phyloP scores from a whole-genome alignment of 352 stramenopile genomes.

The Hyaloperonospora brassicae region DNA sequence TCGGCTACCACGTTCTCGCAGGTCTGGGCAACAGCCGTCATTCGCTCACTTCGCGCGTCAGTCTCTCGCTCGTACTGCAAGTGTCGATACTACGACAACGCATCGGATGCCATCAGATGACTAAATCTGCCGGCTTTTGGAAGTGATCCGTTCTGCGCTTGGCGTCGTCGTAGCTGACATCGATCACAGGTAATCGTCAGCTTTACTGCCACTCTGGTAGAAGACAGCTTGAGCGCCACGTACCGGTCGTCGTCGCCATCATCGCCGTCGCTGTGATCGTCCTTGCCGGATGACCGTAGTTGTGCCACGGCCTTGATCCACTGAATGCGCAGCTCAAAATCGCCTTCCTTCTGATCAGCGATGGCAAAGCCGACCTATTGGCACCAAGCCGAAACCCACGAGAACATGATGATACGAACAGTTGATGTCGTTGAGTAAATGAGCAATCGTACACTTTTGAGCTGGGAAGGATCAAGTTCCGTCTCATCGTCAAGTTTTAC shows the following conservation, averaged over 20 bases:
- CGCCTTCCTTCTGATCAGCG: constrained; percentile 77
- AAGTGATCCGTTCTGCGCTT: constrained; percentile 32
- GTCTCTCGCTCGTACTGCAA: too few relatives aligned
- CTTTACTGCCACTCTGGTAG: background rate
- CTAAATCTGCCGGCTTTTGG: constrained; percentile 53
- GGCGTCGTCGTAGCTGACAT: constrained; percentile 19
- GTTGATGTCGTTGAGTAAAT: too few relatives aligned
- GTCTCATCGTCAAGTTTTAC: constrained; percentile 76
- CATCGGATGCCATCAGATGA: constrained; percentile 33
- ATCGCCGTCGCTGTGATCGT: constrained; percentile 16
- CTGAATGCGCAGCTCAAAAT: constrained; percentile 76
- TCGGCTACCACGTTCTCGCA: too few relatives aligned
- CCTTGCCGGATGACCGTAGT: constrained; percentile 36
- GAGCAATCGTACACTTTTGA: constrained; percentile 48
- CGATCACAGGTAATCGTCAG: too few relatives aligned
- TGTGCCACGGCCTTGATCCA: constrained; percentile 82
- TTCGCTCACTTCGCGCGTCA: too few relatives aligned
- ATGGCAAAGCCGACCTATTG: constrained; percentile 74
- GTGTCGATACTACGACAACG: too few relatives aligned
- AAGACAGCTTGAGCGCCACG: background rate
- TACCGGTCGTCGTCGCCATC: constrained; percentile 30
- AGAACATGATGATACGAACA: too few relatives aligned
- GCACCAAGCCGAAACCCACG: constrained; percentile 1
- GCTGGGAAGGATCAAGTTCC: constrained; percentile 60
- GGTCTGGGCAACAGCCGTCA: too few relatives aligned